phyloP scores from a whole-genome alignment of 2,329 filamentous ascomycete genomes.

The Talaromyces rugulosus region DNA sequence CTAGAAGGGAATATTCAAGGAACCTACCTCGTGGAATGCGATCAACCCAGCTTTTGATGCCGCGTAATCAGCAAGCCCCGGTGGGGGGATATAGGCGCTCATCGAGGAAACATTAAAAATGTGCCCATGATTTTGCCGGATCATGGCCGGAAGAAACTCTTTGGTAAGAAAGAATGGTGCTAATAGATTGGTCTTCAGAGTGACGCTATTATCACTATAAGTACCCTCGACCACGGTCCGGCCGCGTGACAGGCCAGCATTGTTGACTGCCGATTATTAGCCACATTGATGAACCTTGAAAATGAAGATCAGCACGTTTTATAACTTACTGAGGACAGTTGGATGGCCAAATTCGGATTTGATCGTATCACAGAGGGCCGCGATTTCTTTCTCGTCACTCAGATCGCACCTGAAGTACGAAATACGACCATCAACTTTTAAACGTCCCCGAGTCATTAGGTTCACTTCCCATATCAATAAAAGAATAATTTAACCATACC shows the following conservation, averaged over 20 bases:
- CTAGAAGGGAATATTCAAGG: background rate
- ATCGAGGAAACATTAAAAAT: conserved; percentile 21
- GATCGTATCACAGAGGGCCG: conserved; percentile 25
- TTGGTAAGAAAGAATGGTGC: conserved; percentile 19
- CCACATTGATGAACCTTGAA: background rate
- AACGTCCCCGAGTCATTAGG: background rate
- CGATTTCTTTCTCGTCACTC: conserved; percentile 29
- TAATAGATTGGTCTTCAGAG: conserved; percentile 19
- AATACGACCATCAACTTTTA: background rate
- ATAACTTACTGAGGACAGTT: conserved; percentile 13
- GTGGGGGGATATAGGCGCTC: conserved; percentile 21
- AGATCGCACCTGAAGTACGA: conserved; percentile 36
- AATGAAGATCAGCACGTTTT: background rate
- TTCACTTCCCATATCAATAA: background rate
- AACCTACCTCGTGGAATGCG: conserved; percentile 18
- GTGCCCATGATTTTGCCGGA: conserved; percentile 20
- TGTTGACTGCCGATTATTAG: conserved; percentile 14
- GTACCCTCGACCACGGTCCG: conserved; percentile 10
- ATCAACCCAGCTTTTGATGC: conserved; percentile 23
- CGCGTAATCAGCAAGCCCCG: conserved; percentile 21
- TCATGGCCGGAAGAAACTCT: conserved; percentile 22
- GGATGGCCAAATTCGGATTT: conserved; percentile 33
- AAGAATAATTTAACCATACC: conserved; percentile 9
- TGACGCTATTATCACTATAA: conserved; percentile 18
- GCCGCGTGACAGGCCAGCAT: conserved; percentile 19